Conservation (phyloP, 805 yeast species). For the Wickerhamomyces silvicola region DNA sequence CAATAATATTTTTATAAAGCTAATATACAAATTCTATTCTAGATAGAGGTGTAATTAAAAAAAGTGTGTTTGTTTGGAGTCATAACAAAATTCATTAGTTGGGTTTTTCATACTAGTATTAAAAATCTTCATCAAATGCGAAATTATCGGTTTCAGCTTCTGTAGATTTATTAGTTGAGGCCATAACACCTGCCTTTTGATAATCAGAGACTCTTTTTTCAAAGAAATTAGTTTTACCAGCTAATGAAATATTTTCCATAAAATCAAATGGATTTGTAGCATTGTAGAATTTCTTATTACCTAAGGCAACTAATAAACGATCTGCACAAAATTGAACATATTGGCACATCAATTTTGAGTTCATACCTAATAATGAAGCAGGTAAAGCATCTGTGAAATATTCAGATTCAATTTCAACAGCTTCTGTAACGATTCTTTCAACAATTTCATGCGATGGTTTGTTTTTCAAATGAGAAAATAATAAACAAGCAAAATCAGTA, state of each 20-base stretch:
- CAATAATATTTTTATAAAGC: not conserved
- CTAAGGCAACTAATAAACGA: slow-evolving; percentile 84
- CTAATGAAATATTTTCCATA: slow-evolving; percentile 97
- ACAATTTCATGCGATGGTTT: slow-evolving; percentile 79
- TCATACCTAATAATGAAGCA: slow-evolving; percentile 90
- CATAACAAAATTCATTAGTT: slow-evolving; percentile 6
- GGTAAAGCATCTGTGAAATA: slow-evolving; percentile 95
- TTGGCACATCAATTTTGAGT: slow-evolving; percentile 89
- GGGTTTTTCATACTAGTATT: slow-evolving; percentile 20
- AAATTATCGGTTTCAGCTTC: slow-evolving; percentile 50
- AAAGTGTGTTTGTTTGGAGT: slow-evolving; percentile 1
- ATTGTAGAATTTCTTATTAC: slow-evolving; percentile 83
- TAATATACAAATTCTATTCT: not conserved
- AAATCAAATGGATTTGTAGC: slow-evolving; percentile 94
- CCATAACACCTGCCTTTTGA: slow-evolving; percentile 99
- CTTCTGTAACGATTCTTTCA: slow-evolving; percentile 85
- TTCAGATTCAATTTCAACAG: slow-evolving; percentile 90
- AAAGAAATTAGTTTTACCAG: slow-evolving; percentile 98
- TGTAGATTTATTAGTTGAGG: slow-evolving; percentile 46
- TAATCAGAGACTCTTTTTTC: slow-evolving; percentile 98
- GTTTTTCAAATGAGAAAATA: slow-evolving; percentile 87
- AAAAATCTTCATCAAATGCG: slow-evolving; percentile 91
- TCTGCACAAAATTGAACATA: slow-evolving; percentile 98
- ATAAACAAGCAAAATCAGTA: slow-evolving; percentile 95
- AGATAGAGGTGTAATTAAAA: no score